Evolutionary conservation across 257 asterid genomes (phyloP), one percentile per base, ranked within the genome.

Genomic region (Gentiana macrophylla): DNA sequence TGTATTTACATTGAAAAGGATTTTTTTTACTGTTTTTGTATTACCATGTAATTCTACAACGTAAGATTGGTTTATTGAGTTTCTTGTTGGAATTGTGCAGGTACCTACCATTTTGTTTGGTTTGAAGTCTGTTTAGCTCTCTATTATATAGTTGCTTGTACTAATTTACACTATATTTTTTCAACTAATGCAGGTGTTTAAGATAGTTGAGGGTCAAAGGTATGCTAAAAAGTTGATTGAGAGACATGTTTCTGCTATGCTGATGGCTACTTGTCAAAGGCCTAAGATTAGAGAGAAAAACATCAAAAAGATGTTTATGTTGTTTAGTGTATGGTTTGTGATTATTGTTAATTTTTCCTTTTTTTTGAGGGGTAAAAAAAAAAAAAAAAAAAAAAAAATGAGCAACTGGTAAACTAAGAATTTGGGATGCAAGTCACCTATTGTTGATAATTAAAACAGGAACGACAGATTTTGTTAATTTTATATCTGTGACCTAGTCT

Each of bases 231-330:
- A 61, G 66, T 32, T 90, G 52, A 84, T 76, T 61, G 86, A 81
- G 5, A 72, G 64, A 56, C 98, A 90, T 58, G 96, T 90, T 5
- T 62, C 82, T 35, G 77, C 72, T 2, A 49, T 90, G 56, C 52
- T 86, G n/a, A 77, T 1, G 60, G 98, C 96, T 3, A 80, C 85
- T 0, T 86, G 96, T 69, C 84, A 84, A 59, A 85, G 98, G 5
- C 96, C 98, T 4, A 1, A 0, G 0, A 64, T 48, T 0, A 62
- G 96, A 51, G 84, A 86, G 66, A 2, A 0, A 0, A 69, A 55
- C 58, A 84, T 90, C 6, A n/a, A 0, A 1, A 0, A 73, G 54
- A 96, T 60, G 77, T 49, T 75, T 10, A 12, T 24, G 2, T 35
- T 1, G 13, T 44, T 47, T n/a, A 15, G 24, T 15, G 13, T 4